Conservation (phyloP, 768 basidiomycete species). For the Xanthoconium purpureum region DNA sequence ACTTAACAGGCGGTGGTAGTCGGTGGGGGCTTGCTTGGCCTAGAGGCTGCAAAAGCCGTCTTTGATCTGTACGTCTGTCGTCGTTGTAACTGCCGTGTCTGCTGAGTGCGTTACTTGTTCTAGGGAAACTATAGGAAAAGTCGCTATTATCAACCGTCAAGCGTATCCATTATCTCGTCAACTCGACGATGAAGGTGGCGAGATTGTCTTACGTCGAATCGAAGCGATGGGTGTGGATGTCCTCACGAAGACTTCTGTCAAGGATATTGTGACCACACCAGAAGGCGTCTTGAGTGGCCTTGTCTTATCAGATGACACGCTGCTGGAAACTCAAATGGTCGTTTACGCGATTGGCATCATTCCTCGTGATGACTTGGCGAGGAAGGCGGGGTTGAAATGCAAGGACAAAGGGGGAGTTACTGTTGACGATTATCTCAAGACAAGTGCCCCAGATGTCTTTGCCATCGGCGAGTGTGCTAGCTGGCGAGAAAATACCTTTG, state of each 20-base stretch:
- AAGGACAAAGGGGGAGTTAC: conserved; percentile 51
- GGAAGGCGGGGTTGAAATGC: conserved; percentile 48
- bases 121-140: conserved; percentile 39
- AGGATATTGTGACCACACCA: conserved; percentile 37
- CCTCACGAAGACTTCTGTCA: conserved; percentile 40
- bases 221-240: conserved; percentile 58
- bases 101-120: neutral
- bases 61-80: conserved; percentile 46
- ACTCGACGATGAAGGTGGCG: conserved; percentile 54
- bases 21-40: conserved; percentile 68
- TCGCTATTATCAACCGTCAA: conserved; percentile 52
- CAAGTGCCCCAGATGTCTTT: conserved; percentile 57
- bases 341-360: conserved; percentile 70
- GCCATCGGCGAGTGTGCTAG: conserved; percentile 77
- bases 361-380: conserved; percentile 67
- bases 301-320: conserved; percentile 44
- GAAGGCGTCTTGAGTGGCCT: conserved; percentile 46
- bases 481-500: conserved; percentile 67
- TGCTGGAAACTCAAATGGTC: conserved; percentile 50
- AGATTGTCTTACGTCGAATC: conserved; percentile 59
- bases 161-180: conserved; percentile 56
- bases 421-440: conserved; percentile 55
- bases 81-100: neutral
- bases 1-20: conserved; percentile 37
- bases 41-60: conserved; percentile 73